Evolutionary conservation across 305 asterid genomes (phyloP), one percentile per base, ranked within the genome.

Genomic region (Solanum hybrid): DNA sequence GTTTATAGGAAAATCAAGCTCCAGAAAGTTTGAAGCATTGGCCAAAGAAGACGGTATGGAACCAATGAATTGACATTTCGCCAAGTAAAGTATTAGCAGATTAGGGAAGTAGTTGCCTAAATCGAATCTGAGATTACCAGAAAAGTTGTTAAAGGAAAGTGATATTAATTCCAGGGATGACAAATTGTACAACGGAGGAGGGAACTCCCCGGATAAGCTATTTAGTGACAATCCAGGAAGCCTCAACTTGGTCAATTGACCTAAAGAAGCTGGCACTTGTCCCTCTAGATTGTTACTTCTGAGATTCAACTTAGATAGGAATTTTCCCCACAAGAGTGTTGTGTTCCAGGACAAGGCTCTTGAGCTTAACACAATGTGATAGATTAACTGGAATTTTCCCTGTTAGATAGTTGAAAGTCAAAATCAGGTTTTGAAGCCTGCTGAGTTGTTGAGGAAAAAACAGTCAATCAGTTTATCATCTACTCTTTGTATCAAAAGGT

Each of bases 361-460:
- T 36, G 73, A 92, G 91, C 76, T 35, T 86, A 31, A 88, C 24
- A 75, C 92, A 92, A 31, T 24, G 87, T 0, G 91, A 90, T 26
- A 93, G 40, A 26, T 85, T 78, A 10, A 27, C 34, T 26, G 96
- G 93, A 77, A 93, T 92, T 42, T 12, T 86, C 27, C 94, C 94
- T 2, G 26, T 64, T 17, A 94, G 73, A 24, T 89, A 73, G 85
- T 93, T 93, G 69, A 81, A 73, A 78, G 91, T 92, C 86, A 93
- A 64, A 51, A 91, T 88, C 89, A 93, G 88, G 78, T 82, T 60
- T 40, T 80, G 88, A 85, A 93, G 88, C 88, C 91, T 91, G 14
- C 92, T 91, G 56, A 94, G 76, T 35, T 89, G 88, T 17, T 51
- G 71, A 8, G 95, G 94, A 78, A 94, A 29, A 29, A 29, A 29